Percentiles rank a stretch among this genome's conserved stretches.
Conservation (phyloP, 2,329 filamentous ascomycete species). For the Aurifilum marmelostoma region DNA sequence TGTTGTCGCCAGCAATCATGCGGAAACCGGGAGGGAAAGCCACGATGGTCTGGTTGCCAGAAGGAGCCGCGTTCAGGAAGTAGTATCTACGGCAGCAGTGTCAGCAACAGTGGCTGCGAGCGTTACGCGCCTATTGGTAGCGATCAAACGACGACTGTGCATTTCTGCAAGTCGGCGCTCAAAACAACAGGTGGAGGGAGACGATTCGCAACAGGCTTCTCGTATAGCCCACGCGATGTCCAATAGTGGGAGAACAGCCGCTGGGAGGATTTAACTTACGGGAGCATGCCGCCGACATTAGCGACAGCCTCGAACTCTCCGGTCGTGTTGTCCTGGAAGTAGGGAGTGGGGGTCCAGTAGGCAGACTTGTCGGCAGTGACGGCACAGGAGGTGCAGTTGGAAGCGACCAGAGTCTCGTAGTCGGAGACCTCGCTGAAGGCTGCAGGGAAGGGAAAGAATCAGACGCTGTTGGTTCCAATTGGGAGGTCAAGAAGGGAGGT, state of each 20-base stretch:
- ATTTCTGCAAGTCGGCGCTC: not conserved
- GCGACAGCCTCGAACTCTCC: constrained; percentile 69
- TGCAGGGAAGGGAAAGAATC: constrained; percentile 39
- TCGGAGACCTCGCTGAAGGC: constrained; percentile 65
- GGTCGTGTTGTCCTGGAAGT: constrained; percentile 70
- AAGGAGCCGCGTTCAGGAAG: constrained; percentile 63
- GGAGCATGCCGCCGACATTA: constrained; percentile 82
- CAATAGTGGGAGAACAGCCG: no score
- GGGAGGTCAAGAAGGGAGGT: not conserved
- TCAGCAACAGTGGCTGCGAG: constrained; percentile 5
- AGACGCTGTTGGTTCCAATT: not conserved
- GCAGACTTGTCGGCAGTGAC: constrained; percentile 83
- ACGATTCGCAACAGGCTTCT: no score
- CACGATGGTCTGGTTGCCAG: constrained; percentile 57
- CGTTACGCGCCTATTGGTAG: not conserved
- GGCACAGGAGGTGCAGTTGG: constrained; percentile 78
- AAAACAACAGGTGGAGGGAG: not conserved
- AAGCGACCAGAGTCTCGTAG: constrained; percentile 59
- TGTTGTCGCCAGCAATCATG: constrained; percentile 78
- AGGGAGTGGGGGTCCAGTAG: constrained; percentile 82
- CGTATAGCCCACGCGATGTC: no score
- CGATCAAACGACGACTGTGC: not conserved
- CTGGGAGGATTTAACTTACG: constrained; percentile 59
- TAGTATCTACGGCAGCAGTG: constrained; percentile 68
- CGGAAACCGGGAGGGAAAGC: constrained; percentile 78